Evolutionary conservation across 2,329 filamentous ascomycete genomes (phyloP), one percentile per base, ranked within the genome.

Genomic region (Neoarthrinium moseri): DNA sequence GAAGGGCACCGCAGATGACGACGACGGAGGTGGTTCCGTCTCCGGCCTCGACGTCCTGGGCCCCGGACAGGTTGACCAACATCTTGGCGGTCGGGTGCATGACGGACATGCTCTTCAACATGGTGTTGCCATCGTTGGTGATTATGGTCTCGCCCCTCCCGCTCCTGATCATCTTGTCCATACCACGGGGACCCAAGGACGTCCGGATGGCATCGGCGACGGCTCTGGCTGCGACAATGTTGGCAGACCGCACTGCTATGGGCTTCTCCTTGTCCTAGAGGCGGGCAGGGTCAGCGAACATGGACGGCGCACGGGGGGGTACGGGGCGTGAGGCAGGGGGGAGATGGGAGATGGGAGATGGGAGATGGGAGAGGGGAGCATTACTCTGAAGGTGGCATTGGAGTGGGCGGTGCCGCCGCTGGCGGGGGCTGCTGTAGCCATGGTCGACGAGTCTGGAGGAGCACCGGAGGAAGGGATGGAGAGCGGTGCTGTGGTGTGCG

Each of bases 71-170:
- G 69, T 99, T 91, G 62, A 99, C 94, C 57, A 99, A 80, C 94
- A 99, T 99, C 76, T 96, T 96, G 42, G 94, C 94, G 39, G 95
- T 95, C n/a, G 94, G 94, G 67, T 99, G 94, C 87, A 99, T 91
- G 56, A 99, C 94, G 55, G 89, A 88, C 94, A 99, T 97, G 77
- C 92, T 92, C 75, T 89, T 95, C 64, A 99, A 75, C 92, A 99
- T 99, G 47, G 94, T 99, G 75, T 95, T 95, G 68, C 94, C 94
- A 72, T 99, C 94, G 77, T 99, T 99, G 64, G 94, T 99, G 74
- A 99, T 99, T 69, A 97, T 94, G 48, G 91, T 96, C 71, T 95
- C 89, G 73, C 92, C 94, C 74, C 90, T 96, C 67, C 91, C 89
- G 50, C 87, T 95, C 77, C 95, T 88, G 61, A 99, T 97, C 91